These are phyloP conservation scores for Kalanchoe fedtschenkoi DNA, from an alignment of 164 flowering plant species.

Conservation along the genomic window DNA sequence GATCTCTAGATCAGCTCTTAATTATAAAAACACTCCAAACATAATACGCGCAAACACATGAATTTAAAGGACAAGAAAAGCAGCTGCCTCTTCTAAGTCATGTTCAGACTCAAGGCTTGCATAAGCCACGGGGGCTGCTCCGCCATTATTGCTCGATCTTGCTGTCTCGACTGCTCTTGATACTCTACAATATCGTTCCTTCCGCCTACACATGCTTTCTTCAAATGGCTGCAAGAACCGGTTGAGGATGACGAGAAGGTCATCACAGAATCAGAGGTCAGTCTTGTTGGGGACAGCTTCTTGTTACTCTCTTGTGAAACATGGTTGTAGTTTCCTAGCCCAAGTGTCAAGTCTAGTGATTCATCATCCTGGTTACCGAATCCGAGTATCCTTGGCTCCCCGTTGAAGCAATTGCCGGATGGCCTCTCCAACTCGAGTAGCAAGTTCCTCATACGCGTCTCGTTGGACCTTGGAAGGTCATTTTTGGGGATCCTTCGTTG, in stretches of 20 bases:
- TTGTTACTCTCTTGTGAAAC: background rate
- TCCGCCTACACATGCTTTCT: background rate
- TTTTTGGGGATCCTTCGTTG: conserved; percentile 11
- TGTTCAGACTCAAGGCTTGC: conserved; percentile 1
- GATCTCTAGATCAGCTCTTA: background rate
- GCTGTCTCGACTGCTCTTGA: background rate
- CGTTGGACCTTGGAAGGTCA: conserved; percentile 6
- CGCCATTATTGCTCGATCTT: background rate
- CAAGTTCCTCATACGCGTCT: conserved; percentile 13
- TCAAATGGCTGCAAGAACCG: background rate
- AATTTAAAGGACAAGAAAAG: background rate
- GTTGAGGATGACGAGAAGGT: conserved; percentile 4
- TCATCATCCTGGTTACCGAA: background rate
- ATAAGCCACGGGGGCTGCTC: conserved; percentile 1
- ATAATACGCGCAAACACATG: background rate
- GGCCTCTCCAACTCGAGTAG: conserved; percentile 42
- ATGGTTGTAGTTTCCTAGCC: background rate
- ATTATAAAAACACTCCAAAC: background rate
- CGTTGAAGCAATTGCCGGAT: conserved; percentile 24
- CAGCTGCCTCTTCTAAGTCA: background rate
- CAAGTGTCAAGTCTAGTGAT: background rate
- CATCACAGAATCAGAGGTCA: conserved; percentile 5
- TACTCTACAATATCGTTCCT: background rate
- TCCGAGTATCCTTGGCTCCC: conserved; percentile 10
- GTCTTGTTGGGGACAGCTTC: background rate